A percentile compares a stretch with the other conserved stretches of the same genome.
Conservation (phyloP, 768 basidiomycete genomes). For the Calocera cornea region DNA sequence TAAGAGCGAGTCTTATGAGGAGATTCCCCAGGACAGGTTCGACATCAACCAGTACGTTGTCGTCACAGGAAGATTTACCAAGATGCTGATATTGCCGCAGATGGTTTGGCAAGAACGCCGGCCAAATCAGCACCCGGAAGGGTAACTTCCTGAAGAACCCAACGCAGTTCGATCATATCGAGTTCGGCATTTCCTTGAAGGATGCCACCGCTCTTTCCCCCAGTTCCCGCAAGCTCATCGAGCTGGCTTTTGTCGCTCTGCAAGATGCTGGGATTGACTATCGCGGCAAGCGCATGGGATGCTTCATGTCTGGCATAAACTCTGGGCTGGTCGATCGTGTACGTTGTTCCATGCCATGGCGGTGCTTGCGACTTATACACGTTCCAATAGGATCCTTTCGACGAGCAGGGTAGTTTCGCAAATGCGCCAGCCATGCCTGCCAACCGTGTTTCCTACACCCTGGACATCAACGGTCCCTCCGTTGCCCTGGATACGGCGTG, state of each 20-base stretch:
- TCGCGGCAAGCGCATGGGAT: slow-evolving; percentile 31
- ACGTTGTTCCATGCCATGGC: slow-evolving; percentile 17
- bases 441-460: slow-evolving; percentile 30
- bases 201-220: slow-evolving; percentile 28
- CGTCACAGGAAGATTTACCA: neutral
- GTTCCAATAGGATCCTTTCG: neutral
- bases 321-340: neutral
- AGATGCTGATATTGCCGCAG: slow-evolving; percentile 10
- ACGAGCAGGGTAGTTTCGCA: slow-evolving; percentile 23
- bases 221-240: slow-evolving; percentile 28
- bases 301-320: slow-evolving; percentile 27
- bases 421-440: slow-evolving; percentile 27
- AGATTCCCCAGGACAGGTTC: slow-evolving; percentile 24
- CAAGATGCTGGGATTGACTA: slow-evolving; percentile 38
- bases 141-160: slow-evolving; percentile 31
- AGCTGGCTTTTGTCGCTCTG: slow-evolving; percentile 30
- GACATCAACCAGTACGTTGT: slow-evolving; percentile 24
- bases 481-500: slow-evolving; percentile 39
- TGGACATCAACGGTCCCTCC: slow-evolving; percentile 35
- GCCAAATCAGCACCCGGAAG: slow-evolving; percentile 21
- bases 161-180: slow-evolving; percentile 27
- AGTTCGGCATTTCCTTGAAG: slow-evolving; percentile 29
- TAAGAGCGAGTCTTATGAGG: slow-evolving; percentile 24
- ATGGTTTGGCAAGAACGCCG: slow-evolving; percentile 21
- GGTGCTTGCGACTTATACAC: slow-evolving; percentile 23